Percentiles rank a stretch among this genome's conserved stretches.
Evolutionary conservation across 495 filamentous ascomycete genomes (phyloP).

Genomic region (Cercophora sp.): DNA sequence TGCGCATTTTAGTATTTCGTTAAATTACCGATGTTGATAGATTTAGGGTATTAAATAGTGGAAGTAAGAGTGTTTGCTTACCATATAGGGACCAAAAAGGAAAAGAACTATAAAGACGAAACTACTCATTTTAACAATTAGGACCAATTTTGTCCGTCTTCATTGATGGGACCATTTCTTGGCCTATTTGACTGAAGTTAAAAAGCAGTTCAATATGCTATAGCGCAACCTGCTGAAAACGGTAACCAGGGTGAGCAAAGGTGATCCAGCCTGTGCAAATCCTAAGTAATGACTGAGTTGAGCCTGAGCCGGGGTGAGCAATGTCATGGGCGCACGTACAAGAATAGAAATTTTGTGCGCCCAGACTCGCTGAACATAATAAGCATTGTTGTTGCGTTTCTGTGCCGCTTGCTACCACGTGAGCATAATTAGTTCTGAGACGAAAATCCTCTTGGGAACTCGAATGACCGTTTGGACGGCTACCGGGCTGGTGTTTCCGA

Average conservation of each 20-base stretch:
- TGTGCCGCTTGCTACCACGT: too few relatives aligned
- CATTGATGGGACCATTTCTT: neutral
- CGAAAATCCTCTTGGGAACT: too few relatives aligned
- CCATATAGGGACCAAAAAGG: too few relatives aligned
- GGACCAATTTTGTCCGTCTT: neutral
- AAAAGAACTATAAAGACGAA: too few relatives aligned
- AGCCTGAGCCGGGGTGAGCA: neutral
- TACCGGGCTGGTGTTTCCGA: too few relatives aligned
- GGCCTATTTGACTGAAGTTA: neutral
- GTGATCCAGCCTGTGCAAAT: neutral
- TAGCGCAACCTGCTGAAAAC: neutral
- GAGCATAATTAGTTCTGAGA: too few relatives aligned
- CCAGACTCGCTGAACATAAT: neutral
- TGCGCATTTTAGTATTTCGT: too few relatives aligned
- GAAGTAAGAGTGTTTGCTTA: too few relatives aligned
- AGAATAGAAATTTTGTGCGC: neutral
- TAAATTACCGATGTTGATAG: too few relatives aligned
- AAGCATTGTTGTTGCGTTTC: neutral
- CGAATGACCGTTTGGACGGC: too few relatives aligned
- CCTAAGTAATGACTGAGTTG: neutral
- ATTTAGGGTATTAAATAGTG: too few relatives aligned
- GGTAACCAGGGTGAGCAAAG: slow-evolving; percentile 1
- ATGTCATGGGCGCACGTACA: neutral
- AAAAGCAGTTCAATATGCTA: neutral
- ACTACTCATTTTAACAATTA: neutral